Evolutionary conservation across 208 protist genomes (phyloP), one percentile per base, ranked within the genome.

Genomic region (Leishmania major): DNA sequence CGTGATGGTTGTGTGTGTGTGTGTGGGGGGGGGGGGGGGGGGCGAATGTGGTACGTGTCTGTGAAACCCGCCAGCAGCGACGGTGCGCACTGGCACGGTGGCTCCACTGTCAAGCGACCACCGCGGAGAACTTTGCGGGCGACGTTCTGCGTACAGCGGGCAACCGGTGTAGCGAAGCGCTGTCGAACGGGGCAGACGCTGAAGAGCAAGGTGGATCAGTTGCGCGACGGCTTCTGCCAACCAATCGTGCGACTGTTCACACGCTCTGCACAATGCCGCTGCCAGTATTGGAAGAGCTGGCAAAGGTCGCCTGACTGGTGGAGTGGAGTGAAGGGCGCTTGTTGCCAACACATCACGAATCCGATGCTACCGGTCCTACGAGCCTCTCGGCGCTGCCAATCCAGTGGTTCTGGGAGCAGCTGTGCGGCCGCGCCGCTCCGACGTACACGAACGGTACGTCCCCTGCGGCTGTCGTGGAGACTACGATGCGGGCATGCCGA

Each of bases 361-460:
- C 35, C 69, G 19, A 22, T 19, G 40, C 2, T 40, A 37, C 28
- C 31, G 31, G 62, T 25, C 62, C 62, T 69, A 31, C 40, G 22
- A 73, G 11, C 5, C 69, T 49, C 69, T 17, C 28, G 69, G 22
- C 22, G 69, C 69, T 79, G 19, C 49, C 75, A 7, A 13, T 75
- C 8, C 75, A 76, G 40, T 67, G 60, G 75, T 79, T 84, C 67
- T 84, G 75, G 75, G 80, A 77, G 60, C 74, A 79, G 75, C 25
- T 84, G 17, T 84, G 80, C 47, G 80, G 80, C 13, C 75, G 53
- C 57, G 73, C 80, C 10, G 74, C 57, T 37, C 57, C 77, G 37
- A 67, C 74, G 45, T 79, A 80, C 69, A 13, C 35, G 1, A 31
- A 57, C 19, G 60, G 22, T 3, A 37, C 55, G 15, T 53, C 75